A percentile compares a stretch with the other conserved stretches of the same genome.
Evolutionary conservation across 768 basidiomycete species (phyloP).

Genomic region (Crassisporium funariophilum): DNA sequence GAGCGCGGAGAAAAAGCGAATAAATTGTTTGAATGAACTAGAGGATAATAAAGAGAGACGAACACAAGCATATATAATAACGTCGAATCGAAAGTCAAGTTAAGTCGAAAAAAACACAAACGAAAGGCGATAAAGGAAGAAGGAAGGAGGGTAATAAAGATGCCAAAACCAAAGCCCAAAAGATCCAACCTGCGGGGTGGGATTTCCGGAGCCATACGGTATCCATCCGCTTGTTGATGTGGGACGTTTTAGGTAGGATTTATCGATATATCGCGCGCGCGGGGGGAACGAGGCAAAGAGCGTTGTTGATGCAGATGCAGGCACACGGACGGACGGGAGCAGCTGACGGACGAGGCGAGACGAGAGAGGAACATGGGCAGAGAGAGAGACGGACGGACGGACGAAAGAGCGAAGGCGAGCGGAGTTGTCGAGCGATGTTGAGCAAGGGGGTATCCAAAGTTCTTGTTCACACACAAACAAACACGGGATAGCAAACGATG

Average conservation of each 20-base stretch:
- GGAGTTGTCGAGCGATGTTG: slow-evolving; percentile 8
- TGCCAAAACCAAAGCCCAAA: slow-evolving; percentile 69
- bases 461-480: slow-evolving; percentile 16
- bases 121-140: slow-evolving; percentile 17
- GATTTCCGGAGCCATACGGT: slow-evolving; percentile 47
- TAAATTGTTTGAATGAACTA: slow-evolving; percentile 27
- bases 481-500: slow-evolving; percentile 8
- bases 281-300: slow-evolving; percentile 27
- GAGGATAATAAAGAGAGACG: slow-evolving; percentile 36
- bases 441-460: slow-evolving; percentile 35
- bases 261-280: slow-evolving; percentile 33
- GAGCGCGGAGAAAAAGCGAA: slow-evolving; percentile 21
- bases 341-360: slow-evolving; percentile 12
- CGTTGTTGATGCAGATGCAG: slow-evolving; percentile 28
- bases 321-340: slow-evolving; percentile 9
- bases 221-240: slow-evolving; percentile 43
- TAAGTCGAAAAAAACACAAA: slow-evolving; percentile 29
- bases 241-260: slow-evolving; percentile 28
- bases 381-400: slow-evolving; percentile 24
- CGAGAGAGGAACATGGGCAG: slow-evolving; percentile 18
- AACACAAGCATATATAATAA: slow-evolving; percentile 36
- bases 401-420: slow-evolving; percentile 12
- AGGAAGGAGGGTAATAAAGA: slow-evolving; percentile 46
- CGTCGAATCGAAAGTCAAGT: too few species aligned
- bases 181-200: slow-evolving; percentile 29